Percentiles rank a stretch among this genome's conserved stretches.
phyloP scores from a whole-genome alignment of 257 asterid genomes.

The Jacaranda mimosifolia region DNA sequence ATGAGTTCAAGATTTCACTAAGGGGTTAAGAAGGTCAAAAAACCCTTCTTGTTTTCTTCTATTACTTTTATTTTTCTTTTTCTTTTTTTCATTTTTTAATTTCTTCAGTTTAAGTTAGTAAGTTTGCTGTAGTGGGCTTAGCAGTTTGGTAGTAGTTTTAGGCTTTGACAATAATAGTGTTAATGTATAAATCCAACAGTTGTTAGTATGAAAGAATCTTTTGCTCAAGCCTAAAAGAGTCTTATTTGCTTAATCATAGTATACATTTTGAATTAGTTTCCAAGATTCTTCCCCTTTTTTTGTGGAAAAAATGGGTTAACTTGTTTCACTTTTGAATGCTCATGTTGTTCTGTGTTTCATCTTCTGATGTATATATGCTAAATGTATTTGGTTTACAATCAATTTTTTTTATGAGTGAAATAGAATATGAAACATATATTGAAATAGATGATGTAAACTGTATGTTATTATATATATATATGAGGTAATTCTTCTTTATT shows the following conservation, averaged over 20 bases:
- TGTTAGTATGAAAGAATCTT: slow-evolving; percentile 14
- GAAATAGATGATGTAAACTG: not conserved
- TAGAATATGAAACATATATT: too few relatives aligned
- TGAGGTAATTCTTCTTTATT: not conserved
- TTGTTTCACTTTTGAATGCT: too few relatives aligned
- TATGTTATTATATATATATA: not conserved
- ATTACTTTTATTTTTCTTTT: not conserved
- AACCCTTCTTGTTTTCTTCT: not conserved
- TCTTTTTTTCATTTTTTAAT: too few relatives aligned
- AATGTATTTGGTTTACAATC: too few relatives aligned
- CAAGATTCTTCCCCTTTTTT: slow-evolving; percentile 4
- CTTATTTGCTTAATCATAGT: slow-evolving; percentile 26
- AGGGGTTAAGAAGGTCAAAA: slow-evolving; percentile 19
- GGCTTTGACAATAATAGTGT: slow-evolving; percentile 37
- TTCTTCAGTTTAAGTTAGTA: slow-evolving; percentile 11
- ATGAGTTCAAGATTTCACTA: slow-evolving; percentile 33
- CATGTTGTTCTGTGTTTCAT: too few relatives aligned
- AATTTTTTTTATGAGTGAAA: too few relatives aligned
- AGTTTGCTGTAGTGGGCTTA: slow-evolving; percentile 36
- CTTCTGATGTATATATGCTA: too few relatives aligned
- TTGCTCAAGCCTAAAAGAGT: not conserved
- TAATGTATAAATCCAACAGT: slow-evolving; percentile 45
- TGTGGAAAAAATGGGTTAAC: not conserved
- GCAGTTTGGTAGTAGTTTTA: slow-evolving; percentile 32
- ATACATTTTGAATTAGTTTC: slow-evolving; percentile 3